A percentile compares a stretch with the other conserved stretches of the same genome.
Evolutionary conservation across 2,329 filamentous ascomycete species (phyloP).

Genomic region (Amauroascus niger): DNA sequence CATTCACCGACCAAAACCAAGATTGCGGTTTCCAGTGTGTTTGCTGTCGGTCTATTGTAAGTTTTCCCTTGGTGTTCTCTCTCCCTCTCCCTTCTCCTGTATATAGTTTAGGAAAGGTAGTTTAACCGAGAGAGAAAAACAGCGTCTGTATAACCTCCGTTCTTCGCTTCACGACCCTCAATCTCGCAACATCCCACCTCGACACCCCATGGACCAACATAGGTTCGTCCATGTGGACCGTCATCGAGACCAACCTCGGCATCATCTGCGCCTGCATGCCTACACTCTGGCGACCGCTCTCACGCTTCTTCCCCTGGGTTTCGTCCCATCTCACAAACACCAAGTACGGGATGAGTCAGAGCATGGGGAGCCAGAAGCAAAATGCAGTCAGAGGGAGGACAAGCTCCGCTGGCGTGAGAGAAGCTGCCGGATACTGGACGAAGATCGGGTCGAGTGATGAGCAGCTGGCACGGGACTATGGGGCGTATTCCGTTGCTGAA

Average conservation of each 20-base stretch:
- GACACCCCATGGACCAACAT: slow-evolving; percentile 24
- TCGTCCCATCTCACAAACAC: slow-evolving; percentile 1
- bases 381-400: not conserved
- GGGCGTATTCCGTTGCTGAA: not conserved
- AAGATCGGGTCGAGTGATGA: slow-evolving; percentile 8
- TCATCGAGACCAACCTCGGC: slow-evolving; percentile 29
- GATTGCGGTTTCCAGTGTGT: slow-evolving; percentile 33
- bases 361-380: not conserved
- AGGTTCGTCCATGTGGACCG: slow-evolving; percentile 29
- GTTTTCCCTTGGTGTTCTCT: slow-evolving; percentile 13
- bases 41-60: slow-evolving; percentile 31
- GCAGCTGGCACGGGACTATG: slow-evolving; percentile 5
- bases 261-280: slow-evolving; percentile 34
- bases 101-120: no score
- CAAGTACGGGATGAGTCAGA: slow-evolving; percentile 3
- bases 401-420: not conserved
- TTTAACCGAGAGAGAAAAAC: slow-evolving; percentile 1
- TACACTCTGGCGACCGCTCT: slow-evolving; percentile 26
- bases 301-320: slow-evolving; percentile 19
- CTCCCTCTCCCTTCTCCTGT: no score
- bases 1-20: slow-evolving; percentile 41
- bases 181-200: slow-evolving; percentile 19
- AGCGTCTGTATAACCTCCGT: slow-evolving; percentile 27
- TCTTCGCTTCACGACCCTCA: slow-evolving; percentile 28
- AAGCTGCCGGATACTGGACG: slow-evolving; percentile 5